Evolutionary conservation across 345 rosid species (phyloP).

Genomic region (Noccaea caerulescens): DNA sequence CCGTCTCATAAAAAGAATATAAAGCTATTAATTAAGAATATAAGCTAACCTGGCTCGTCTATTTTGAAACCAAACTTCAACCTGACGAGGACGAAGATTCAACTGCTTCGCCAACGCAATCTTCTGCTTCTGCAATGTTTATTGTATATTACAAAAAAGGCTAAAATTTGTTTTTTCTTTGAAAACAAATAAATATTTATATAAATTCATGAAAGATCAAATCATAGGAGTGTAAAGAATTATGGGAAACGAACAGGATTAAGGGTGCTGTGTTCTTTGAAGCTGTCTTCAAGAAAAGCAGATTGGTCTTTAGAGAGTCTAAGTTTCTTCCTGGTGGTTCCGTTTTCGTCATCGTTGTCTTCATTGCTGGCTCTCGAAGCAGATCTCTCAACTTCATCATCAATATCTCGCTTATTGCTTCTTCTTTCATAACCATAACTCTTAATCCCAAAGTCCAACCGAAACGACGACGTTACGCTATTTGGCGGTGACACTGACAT

Average conservation of each 20-base stretch:
- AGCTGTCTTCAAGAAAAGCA: constrained; percentile 92
- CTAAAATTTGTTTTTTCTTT: neutral
- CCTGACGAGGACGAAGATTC: constrained; percentile 93
- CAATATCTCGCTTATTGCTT: constrained; percentile 58
- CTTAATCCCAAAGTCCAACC: constrained; percentile 71
- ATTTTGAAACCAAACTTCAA: constrained; percentile 98
- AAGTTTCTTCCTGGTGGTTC: constrained; percentile 87
- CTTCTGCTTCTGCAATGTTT: constrained; percentile 69
- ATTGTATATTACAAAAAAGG: neutral
- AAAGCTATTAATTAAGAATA: neutral
- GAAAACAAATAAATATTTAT: neutral
- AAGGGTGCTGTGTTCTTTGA: constrained; percentile 86
- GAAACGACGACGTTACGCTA: constrained; percentile 84
- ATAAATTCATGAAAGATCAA: constrained; percentile 2
- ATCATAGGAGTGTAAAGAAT: neutral
- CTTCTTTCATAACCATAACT: constrained; percentile 47
- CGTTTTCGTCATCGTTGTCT: constrained; percentile 68
- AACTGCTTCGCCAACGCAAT: constrained; percentile 79
- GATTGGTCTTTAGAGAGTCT: constrained; percentile 91
- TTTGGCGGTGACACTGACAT: constrained; percentile 80
- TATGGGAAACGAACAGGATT: constrained; percentile 67
- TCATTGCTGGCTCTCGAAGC: constrained; percentile 81
- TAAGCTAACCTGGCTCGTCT: constrained; percentile 84
- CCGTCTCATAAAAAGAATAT: neutral
- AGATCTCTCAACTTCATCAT: constrained; percentile 56